Conservation (phyloP, 2,329 filamentous ascomycete genomes). For the Anisogramma anomala region DNA sequence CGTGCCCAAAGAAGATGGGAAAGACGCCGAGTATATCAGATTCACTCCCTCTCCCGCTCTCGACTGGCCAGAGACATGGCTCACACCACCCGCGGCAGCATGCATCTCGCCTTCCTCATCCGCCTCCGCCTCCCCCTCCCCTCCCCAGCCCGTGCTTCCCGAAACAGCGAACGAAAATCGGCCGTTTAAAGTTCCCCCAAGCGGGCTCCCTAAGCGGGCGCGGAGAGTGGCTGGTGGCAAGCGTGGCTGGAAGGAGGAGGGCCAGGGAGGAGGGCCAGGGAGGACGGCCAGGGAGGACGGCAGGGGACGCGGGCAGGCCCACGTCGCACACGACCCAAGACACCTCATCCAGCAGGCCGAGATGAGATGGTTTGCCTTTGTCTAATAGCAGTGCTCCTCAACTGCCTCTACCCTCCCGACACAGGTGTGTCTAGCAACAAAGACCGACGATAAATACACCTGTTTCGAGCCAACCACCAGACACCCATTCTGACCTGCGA, state of each 20-base stretch:
- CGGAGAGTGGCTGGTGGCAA: not conserved
- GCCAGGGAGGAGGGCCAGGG: too few species aligned
- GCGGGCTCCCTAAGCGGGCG: not conserved
- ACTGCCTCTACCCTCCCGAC: too few species aligned
- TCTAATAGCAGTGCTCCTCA: not conserved
- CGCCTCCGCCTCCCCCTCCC: not conserved
- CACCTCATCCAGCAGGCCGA: conserved; percentile 2
- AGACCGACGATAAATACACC: too few species aligned
- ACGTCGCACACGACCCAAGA: not conserved
- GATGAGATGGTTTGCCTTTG: conserved; percentile 4
- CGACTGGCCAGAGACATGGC: conserved; percentile 7
- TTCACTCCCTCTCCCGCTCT: not conserved
- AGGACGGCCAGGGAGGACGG: too few species aligned
- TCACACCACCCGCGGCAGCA: conserved; percentile 7
- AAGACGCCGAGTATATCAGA: not conserved
- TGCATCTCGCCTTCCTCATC: conserved; percentile 7
- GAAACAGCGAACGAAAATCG: not conserved
- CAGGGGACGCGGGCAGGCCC: not conserved
- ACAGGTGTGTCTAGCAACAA: too few species aligned
- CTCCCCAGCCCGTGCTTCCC: not conserved
- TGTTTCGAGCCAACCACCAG: not conserved
- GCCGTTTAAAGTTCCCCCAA: not conserved
- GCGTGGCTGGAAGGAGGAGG: not conserved
- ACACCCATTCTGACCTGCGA: not conserved
- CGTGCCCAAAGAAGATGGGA: too few species aligned